These are phyloP conservation scores for Lipomyces sp. DNA, from an alignment of 805 yeast species.

Conservation along the genomic window DNA sequence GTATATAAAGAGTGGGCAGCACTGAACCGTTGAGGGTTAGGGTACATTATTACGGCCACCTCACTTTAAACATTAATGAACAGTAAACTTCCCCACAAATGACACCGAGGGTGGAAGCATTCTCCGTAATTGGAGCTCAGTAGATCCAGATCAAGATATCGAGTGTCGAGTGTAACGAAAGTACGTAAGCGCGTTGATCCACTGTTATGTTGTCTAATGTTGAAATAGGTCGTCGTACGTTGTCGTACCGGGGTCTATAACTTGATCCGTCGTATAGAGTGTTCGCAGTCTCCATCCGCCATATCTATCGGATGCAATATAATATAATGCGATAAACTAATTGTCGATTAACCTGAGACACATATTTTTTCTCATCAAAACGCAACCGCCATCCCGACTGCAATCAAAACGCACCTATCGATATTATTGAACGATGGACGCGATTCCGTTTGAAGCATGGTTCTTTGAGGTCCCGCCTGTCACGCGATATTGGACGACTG, in stretches of 20 bases:
- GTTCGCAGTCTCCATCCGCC: not conserved
- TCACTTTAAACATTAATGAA: too few species aligned
- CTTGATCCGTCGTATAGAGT: not conserved
- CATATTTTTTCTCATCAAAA: not conserved
- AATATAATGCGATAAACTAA: slow-evolving; percentile 1
- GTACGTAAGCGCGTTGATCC: not conserved
- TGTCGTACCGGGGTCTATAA: not conserved
- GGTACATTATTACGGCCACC: too few species aligned
- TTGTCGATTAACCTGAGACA: not conserved
- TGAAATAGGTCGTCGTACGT: not conserved
- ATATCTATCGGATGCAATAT: not conserved
- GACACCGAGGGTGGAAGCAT: too few species aligned
- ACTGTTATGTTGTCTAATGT: not conserved
- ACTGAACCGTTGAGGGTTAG: too few species aligned
- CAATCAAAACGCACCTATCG: too few species aligned
- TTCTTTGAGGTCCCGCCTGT: slow-evolving; percentile 54
- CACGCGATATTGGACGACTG: slow-evolving; percentile 49
- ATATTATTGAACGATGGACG: slow-evolving; percentile 33
- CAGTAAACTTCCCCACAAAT: too few species aligned
- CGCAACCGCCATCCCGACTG: not conserved
- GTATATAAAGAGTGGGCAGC: too few species aligned
- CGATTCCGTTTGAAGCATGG: slow-evolving; percentile 49
- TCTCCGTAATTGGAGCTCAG: not conserved
- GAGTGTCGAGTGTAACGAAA: not conserved
- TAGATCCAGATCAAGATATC: not conserved